Conservation (phyloP, 2,329 filamentous ascomycete genomes). For the Fusarium sp. region DNA sequence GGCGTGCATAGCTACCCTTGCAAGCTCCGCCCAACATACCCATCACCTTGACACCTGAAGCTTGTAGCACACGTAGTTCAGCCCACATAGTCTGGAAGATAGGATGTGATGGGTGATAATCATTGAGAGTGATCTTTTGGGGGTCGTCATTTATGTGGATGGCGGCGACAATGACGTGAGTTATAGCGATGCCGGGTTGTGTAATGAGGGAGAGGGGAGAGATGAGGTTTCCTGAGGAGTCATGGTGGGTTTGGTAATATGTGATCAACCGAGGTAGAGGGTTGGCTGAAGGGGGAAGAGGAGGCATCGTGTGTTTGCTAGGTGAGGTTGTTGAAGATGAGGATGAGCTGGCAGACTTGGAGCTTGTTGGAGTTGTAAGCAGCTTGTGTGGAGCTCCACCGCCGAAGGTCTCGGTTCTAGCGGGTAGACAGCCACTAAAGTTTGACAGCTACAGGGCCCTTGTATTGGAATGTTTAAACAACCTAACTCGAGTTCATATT, state of each 20-base stretch:
- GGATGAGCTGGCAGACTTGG: slow-evolving; percentile 7
- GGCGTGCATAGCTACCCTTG: slow-evolving; percentile 73
- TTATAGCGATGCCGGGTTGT: slow-evolving; percentile 64
- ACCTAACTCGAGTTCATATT: not conserved
- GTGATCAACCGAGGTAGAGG: slow-evolving; percentile 62
- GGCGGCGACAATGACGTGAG: slow-evolving; percentile 88
- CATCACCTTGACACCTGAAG: slow-evolving; percentile 80
- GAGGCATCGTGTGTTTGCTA: slow-evolving; percentile 46
- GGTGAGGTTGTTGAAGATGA: slow-evolving; percentile 6
- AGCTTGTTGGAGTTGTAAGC: slow-evolving; percentile 2
- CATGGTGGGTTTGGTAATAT: slow-evolving; percentile 69
- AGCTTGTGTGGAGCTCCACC: slow-evolving; percentile 15
- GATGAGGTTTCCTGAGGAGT: slow-evolving; percentile 58
- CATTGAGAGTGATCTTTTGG: slow-evolving; percentile 80
- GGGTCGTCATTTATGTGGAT: slow-evolving; percentile 82
- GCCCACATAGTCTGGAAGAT: slow-evolving; percentile 81
- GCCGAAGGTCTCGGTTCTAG: slow-evolving; percentile 8
- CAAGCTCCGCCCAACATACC: slow-evolving; percentile 91
- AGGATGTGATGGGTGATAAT: slow-evolving; percentile 76
- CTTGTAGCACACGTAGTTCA: slow-evolving; percentile 79
- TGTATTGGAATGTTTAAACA: not conserved
- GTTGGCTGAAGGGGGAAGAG: slow-evolving; percentile 45
- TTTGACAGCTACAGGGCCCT: not conserved
- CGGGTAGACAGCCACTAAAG: slow-evolving; percentile 30
- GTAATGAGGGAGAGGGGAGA: slow-evolving; percentile 66